Evolutionary conservation across 352 stramenopile genomes (phyloP).

Genomic region (Phytophthora multivora): DNA sequence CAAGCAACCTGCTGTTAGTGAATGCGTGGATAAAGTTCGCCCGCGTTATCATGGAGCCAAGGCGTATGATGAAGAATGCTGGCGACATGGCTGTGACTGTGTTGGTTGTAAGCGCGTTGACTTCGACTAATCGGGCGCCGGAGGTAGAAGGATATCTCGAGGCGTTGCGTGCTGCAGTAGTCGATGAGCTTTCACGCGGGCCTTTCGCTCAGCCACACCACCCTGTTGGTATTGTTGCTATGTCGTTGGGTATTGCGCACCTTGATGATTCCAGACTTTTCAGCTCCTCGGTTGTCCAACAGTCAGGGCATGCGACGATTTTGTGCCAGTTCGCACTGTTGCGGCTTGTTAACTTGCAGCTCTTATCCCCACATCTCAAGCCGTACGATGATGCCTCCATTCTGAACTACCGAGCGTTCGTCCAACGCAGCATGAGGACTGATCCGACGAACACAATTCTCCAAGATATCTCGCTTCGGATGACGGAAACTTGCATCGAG

Average conservation of each 20-base stretch:
- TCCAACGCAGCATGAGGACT: slow-evolving; percentile 9
- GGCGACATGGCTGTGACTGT: slow-evolving; percentile 22
- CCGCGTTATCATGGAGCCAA: slow-evolving; percentile 2
- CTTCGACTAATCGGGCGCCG: not conserved
- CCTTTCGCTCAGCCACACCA: slow-evolving; percentile 28
- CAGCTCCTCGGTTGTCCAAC: not conserved
- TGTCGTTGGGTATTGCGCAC: slow-evolving; percentile 30
- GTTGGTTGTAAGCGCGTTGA: slow-evolving; percentile 29
- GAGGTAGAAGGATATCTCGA: slow-evolving; percentile 24
- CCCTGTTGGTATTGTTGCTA: slow-evolving; percentile 20
- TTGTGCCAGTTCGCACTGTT: slow-evolving; percentile 44
- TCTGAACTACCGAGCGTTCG: slow-evolving; percentile 14
- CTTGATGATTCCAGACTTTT: slow-evolving; percentile 18
- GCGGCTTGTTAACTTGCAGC: slow-evolving; percentile 29
- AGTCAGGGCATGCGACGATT: slow-evolving; percentile 24
- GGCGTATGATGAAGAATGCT: slow-evolving; percentile 3
- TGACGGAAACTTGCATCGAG: slow-evolving; percentile 30
- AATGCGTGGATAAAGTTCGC: slow-evolving; percentile 23
- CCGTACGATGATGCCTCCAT: slow-evolving; percentile 10
- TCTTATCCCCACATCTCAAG: slow-evolving; percentile 26
- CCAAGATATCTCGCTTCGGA: slow-evolving; percentile 27
- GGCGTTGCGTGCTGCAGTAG: slow-evolving; percentile 11
- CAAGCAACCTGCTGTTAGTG: slow-evolving; percentile 5
- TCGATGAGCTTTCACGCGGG: slow-evolving; percentile 25
- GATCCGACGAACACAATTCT: slow-evolving; percentile 9